Evolutionary conservation across 345 rosid species (phyloP).

Genomic region (Camelina hispida): DNA sequence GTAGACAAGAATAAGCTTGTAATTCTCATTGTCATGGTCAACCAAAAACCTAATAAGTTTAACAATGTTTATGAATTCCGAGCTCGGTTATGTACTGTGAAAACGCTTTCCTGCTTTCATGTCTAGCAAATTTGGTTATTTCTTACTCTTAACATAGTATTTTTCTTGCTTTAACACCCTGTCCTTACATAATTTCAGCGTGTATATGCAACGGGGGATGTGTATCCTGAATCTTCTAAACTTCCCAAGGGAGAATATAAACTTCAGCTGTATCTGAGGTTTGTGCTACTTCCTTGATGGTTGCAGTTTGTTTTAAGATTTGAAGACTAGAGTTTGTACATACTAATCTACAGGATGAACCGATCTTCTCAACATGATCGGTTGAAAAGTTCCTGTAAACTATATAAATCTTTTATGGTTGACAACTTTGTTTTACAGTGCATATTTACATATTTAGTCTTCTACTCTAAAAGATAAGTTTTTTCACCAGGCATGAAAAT

Average conservation of each 20-base stretch:
- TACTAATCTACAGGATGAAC: slow-evolving; percentile 16
- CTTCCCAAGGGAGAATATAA: slow-evolving; percentile 96
- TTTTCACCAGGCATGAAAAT: slow-evolving; percentile 86
- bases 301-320: slow-evolving; percentile 8
- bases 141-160: slow-evolving; percentile 7
- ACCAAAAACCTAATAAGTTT: slow-evolving; percentile 15
- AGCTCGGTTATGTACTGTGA: slow-evolving; percentile 10
- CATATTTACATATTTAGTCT: background rate
- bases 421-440: slow-evolving; percentile 20
- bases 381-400: slow-evolving; percentile 10
- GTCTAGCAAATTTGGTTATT: slow-evolving; percentile 25
- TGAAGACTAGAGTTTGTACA: slow-evolving; percentile 27
- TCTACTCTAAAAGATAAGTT: slow-evolving; percentile 37
- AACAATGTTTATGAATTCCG: slow-evolving; percentile 6
- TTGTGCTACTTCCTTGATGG: slow-evolving; percentile 33
- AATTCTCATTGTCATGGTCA: slow-evolving; percentile 20
- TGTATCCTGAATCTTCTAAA: slow-evolving; percentile 75
- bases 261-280: slow-evolving; percentile 83
- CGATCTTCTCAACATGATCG: slow-evolving; percentile 6
- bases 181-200: slow-evolving; percentile 55
- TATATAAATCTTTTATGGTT: background rate
- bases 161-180: slow-evolving; percentile 29
- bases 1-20: slow-evolving; percentile 20
- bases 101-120: slow-evolving; percentile 15
- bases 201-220: slow-evolving; percentile 86